Base-by-base conservation (phyloP, 2,329 filamentous ascomycete species). In the Fusarium bactridioides region DNA sequence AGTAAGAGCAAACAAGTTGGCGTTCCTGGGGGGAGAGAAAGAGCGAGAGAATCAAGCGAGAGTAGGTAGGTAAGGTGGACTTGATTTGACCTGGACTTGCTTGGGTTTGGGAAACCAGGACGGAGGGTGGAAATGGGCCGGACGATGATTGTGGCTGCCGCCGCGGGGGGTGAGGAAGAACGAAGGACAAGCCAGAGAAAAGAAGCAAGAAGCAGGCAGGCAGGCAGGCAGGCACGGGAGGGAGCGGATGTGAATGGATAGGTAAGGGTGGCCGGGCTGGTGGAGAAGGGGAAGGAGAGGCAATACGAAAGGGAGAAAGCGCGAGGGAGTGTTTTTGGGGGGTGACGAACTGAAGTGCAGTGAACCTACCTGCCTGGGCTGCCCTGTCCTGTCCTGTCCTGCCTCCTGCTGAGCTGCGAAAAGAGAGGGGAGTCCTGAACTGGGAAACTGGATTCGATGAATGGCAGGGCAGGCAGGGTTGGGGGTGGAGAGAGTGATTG, bases 21-120 rank as follows among this genome's bases (percentile, higher is more conserved):
- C 54, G 64, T 67, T 69, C 67, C 67, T 62, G 55, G 43, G 57
- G 58, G 64, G 33, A 35, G 48, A 56, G 67, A 69, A 71, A 63
- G 72, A 76, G 45, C 57, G 54, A 73, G 53, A 61, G 71, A 73
- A 69, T 74, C 71, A 75, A 76, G 69, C 71, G 72, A 76, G 73
- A 72, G 70, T 51, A 51, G 47, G 47, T 50, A 50, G 23, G 29
- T 67, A 55, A 61, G 70, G 65, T 67, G 64, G 64, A 62, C 64
- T 67, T 51, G 47, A 51, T 23, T 67, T 53, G 50, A 21, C 50
- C 19, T 54, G 23, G 50, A 27, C 33, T 40, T 54, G 50, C 23
- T 27, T 54, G 50, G 23, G 50, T 43, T 55, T 55, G 25, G 64
- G 64, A 61, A 61, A 65, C 59, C 45, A 56, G 64, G 64, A 67